phyloP scores from a whole-genome alignment of 306 rosid genomes.

The Phaseolus lunatus region DNA sequence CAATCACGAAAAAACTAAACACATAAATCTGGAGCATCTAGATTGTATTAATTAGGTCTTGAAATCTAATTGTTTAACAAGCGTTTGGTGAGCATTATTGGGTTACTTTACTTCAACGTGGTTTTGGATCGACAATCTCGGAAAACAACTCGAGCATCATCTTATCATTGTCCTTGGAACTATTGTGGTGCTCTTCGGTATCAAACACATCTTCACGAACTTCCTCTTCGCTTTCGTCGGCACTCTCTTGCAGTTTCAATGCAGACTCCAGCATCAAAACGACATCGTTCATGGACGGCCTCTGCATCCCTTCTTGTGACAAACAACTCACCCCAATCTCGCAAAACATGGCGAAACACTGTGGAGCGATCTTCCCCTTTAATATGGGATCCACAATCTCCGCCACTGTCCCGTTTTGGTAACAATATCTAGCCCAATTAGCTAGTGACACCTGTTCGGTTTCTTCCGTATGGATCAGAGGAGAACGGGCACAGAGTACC shows the following conservation, averaged over 20 bases:
- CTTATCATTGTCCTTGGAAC: too few relatives aligned
- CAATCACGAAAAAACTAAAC: too few relatives aligned
- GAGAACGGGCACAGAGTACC: slow-evolving; percentile 57
- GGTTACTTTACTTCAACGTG: background rate
- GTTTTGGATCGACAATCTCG: background rate
- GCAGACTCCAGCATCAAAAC: slow-evolving; percentile 64
- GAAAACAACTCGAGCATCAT: too few relatives aligned
- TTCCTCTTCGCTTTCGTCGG: slow-evolving; percentile 38
- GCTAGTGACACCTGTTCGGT: slow-evolving; percentile 50
- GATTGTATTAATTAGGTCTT: too few relatives aligned
- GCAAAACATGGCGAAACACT: slow-evolving; percentile 52
- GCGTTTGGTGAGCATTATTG: background rate
- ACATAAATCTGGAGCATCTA: too few relatives aligned
- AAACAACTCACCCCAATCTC: slow-evolving; percentile 60
- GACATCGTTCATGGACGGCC: slow-evolving; percentile 76
- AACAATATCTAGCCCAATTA: slow-evolving; percentile 55
- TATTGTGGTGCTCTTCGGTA: too few relatives aligned
- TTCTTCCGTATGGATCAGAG: slow-evolving; percentile 25
- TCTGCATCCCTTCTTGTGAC: slow-evolving; percentile 50
- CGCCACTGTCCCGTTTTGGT: slow-evolving; percentile 9
- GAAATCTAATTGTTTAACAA: too few relatives aligned
- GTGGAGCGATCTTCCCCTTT: slow-evolving; percentile 32
- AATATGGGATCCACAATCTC: slow-evolving; percentile 60
- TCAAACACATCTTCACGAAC: too few relatives aligned
- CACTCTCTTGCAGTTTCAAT: slow-evolving; percentile 59